Evolutionary conservation across 768 basidiomycete species (phyloP).

Genomic region (Pleurotus cornucopiae): DNA sequence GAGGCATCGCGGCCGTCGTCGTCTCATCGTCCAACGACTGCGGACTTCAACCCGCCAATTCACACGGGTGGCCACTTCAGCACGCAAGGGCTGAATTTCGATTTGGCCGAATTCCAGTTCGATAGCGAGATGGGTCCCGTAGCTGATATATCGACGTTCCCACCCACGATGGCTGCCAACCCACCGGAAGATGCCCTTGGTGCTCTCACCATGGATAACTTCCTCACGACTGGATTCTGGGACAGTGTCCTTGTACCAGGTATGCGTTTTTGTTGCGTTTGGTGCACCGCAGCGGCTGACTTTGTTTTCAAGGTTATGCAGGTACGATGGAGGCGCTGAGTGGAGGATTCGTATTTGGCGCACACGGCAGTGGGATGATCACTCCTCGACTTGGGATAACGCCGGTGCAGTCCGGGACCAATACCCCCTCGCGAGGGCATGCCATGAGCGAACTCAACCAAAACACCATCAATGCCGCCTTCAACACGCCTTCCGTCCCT

Average conservation of each 20-base stretch:
- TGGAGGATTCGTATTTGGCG: slow-evolving; percentile 83
- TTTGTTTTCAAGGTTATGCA: slow-evolving; percentile 48
- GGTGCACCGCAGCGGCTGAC: neutral
- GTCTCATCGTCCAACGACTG: neutral
- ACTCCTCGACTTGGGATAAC: slow-evolving; percentile 65
- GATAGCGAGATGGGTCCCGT: slow-evolving; percentile 84
- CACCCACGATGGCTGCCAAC: slow-evolving; percentile 75
- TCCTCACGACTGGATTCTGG: slow-evolving; percentile 80
- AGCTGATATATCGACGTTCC: slow-evolving; percentile 79
- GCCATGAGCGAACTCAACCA: slow-evolving; percentile 32
- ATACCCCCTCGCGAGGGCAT: slow-evolving; percentile 34
- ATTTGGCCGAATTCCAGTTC: slow-evolving; percentile 61
- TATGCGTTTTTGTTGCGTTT: slow-evolving; percentile 28
- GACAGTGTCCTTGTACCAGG: slow-evolving; percentile 85
- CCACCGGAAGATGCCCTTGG: slow-evolving; percentile 32
- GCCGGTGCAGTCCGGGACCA: slow-evolving; percentile 54
- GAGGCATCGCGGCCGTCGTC: neutral
- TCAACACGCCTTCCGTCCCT: slow-evolving; percentile 23
- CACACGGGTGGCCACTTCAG: neutral
- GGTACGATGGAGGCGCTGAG: slow-evolving; percentile 79
- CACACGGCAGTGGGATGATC: slow-evolving; percentile 79
- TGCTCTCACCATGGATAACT: slow-evolving; percentile 74
- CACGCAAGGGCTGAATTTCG: slow-evolving; percentile 13
- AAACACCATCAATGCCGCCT: slow-evolving; percentile 43
- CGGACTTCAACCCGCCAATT: neutral